Evolutionary conservation across 352 stramenopile species (phyloP).

Genomic region (Phytophthora fragariaefolia): DNA sequence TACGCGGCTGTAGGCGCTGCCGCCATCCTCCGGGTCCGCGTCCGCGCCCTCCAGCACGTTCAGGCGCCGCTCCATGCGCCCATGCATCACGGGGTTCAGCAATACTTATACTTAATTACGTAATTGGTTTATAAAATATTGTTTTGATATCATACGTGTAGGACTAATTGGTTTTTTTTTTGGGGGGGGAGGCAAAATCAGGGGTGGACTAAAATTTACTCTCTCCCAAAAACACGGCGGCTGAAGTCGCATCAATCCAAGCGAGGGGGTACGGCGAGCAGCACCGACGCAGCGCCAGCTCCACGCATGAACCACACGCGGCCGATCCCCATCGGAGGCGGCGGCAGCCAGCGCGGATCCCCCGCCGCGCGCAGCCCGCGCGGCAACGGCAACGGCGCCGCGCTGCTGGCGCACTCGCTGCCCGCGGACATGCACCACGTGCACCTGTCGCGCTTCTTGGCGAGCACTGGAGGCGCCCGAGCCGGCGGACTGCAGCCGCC

Average conservation of each 20-base stretch:
- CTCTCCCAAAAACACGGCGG: slow-evolving; percentile 15
- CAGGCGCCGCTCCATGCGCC: slow-evolving; percentile 22
- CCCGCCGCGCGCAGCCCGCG: slow-evolving; percentile 32
- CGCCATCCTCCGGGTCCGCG: slow-evolving; percentile 15
- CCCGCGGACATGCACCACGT: slow-evolving; percentile 59
- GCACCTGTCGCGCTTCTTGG: slow-evolving; percentile 44
- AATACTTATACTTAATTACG: no score
- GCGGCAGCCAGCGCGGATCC: slow-evolving; percentile 55
- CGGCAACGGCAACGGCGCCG: slow-evolving; percentile 7
- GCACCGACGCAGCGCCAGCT: slow-evolving; percentile 1
- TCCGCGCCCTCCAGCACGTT: slow-evolving; percentile 30
- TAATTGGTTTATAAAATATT: not conserved
- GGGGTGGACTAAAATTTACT: slow-evolving; percentile 2
- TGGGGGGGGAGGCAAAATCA: not conserved
- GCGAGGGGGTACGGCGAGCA: slow-evolving; percentile 8
- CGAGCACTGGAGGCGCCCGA: slow-evolving; percentile 30
- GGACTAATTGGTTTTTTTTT: no score
- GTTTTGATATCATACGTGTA: no score
- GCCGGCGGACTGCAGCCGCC: slow-evolving; percentile 49
- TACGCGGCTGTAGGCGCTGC: slow-evolving; percentile 19
- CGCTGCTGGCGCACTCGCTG: slow-evolving; percentile 66
- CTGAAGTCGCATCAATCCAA: slow-evolving; percentile 16
- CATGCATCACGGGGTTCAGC: not conserved
- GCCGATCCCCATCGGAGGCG: slow-evolving; percentile 59
- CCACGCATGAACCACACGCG: slow-evolving; percentile 46